A percentile compares a stretch with the other conserved stretches of the same genome.
These are phyloP conservation scores for Nakazawaea molendinolei DNA, from an alignment of 805 yeast species.

Conservation along the genomic window DNA sequence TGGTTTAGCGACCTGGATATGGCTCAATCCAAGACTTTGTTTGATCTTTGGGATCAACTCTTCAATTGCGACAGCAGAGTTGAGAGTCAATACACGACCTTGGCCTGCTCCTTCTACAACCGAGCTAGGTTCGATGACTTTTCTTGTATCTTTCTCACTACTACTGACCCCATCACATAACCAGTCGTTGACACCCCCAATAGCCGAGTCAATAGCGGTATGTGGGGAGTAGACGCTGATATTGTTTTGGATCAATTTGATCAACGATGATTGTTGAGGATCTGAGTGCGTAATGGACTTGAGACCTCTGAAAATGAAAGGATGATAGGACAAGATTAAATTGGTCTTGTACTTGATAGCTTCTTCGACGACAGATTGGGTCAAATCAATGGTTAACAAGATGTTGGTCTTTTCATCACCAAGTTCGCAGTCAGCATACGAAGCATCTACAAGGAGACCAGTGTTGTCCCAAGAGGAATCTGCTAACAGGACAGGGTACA, in stretches of 20 bases:
- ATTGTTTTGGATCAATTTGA: slow-evolving; percentile 67
- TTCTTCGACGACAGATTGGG: slow-evolving; percentile 77
- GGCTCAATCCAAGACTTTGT: slow-evolving; percentile 37
- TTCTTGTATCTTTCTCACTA: slow-evolving; percentile 17
- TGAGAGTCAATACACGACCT: slow-evolving; percentile 64
- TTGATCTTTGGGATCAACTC: slow-evolving; percentile 49
- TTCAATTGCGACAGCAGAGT: slow-evolving; percentile 33
- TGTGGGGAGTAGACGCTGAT: slow-evolving; percentile 93
- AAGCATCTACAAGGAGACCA: slow-evolving; percentile 77
- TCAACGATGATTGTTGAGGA: slow-evolving; percentile 76
- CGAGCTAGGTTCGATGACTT: slow-evolving; percentile 39
- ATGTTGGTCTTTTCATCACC: slow-evolving; percentile 23
- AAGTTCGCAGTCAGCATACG: slow-evolving; percentile 21
- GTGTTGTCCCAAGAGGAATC: slow-evolving; percentile 94
- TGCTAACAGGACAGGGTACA: slow-evolving; percentile 79
- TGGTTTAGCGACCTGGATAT: slow-evolving; percentile 56
- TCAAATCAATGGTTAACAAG: slow-evolving; percentile 78
- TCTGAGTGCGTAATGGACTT: slow-evolving; percentile 57
- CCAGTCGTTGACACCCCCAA: slow-evolving; percentile 94
- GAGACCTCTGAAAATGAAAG: slow-evolving; percentile 86
- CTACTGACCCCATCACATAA: slow-evolving; percentile 50
- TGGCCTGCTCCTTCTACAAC: slow-evolving; percentile 57
- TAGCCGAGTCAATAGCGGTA: slow-evolving; percentile 90
- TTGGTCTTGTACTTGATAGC: slow-evolving; percentile 54
- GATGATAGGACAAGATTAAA: slow-evolving; percentile 82